Conservation (phyloP, 805 yeast genomes). For the Jamesozyma spencerorum region DNA sequence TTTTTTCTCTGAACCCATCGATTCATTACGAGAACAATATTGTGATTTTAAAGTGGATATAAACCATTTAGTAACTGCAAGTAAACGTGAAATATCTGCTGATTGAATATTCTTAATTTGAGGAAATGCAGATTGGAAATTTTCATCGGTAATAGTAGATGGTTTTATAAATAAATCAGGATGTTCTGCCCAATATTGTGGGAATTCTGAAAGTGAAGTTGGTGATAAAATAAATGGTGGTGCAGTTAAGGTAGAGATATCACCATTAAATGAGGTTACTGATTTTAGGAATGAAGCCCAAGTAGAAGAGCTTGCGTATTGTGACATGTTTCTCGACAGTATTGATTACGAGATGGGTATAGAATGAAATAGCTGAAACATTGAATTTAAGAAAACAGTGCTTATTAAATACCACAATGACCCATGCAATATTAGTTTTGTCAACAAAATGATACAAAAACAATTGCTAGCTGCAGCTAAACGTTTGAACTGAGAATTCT, state of each 20-base stretch:
- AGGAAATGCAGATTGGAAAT: conserved; percentile 12
- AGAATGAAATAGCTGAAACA: too few species aligned
- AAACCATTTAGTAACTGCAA: conserved; percentile 86
- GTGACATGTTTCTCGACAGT: conserved; percentile 16
- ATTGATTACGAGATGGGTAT: not conserved
- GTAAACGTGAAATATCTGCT: conserved; percentile 42
- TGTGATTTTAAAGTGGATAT: conserved; percentile 86
- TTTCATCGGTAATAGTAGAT: conserved; percentile 30
- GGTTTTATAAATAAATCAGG: conserved; percentile 77
- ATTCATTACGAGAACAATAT: conserved; percentile 85
- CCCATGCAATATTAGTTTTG: too few species aligned
- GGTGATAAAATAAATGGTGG: conserved; percentile 95
- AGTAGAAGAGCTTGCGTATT: conserved; percentile 39
- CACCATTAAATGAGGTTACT: conserved; percentile 87
- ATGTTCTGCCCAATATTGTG: conserved; percentile 94
- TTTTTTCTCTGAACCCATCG: conserved; percentile 92
- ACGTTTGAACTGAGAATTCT: too few species aligned
- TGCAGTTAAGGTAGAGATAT: conserved; percentile 86
- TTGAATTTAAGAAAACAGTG: too few species aligned
- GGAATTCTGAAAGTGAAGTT: conserved; percentile 79
- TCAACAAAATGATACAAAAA: too few species aligned
- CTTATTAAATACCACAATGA: too few species aligned
- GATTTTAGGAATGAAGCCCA: conserved; percentile 91
- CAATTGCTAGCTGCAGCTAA: too few species aligned
- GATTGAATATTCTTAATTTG: conserved; percentile 39